A percentile compares a stretch with the other conserved stretches of the same genome.
Conservation (phyloP, 441 rosid genomes). For the Oxalis stricta region DNA sequence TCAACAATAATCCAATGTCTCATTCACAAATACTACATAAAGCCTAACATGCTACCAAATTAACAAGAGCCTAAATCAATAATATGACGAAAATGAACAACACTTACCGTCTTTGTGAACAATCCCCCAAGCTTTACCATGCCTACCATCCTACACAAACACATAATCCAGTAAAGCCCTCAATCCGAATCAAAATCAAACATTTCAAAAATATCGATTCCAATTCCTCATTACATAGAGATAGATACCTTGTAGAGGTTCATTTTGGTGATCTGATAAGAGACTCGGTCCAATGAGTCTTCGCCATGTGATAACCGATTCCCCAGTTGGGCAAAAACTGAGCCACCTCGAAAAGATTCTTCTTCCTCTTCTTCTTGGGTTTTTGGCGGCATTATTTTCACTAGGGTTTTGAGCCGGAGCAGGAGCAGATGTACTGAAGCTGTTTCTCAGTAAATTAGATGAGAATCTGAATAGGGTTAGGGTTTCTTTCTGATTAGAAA, state of each 20-base stretch:
- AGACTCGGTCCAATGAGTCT: constrained; percentile 75
- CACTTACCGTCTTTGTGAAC: constrained; percentile 73
- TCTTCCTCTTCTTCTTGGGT: constrained; percentile 63
- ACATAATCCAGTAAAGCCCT: constrained; percentile 10
- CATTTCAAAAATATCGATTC: no score
- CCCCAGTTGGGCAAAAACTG: constrained; percentile 93
- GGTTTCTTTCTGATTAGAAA: constrained; percentile 16
- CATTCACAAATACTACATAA: neutral
- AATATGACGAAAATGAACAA: neutral
- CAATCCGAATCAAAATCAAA: neutral
- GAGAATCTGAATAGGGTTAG: constrained; percentile 25
- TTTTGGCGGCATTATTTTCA: constrained; percentile 19
- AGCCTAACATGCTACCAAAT: neutral
- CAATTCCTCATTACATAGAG: no score
- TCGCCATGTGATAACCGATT: constrained; percentile 75
- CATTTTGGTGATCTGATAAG: constrained; percentile 83
- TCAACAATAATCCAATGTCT: neutral
- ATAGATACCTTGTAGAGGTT: constrained; percentile 69
- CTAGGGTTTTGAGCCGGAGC: constrained; percentile 19
- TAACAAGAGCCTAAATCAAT: neutral
- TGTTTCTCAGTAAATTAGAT: constrained; percentile 22
- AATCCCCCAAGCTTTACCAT: constrained; percentile 95
- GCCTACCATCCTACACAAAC: constrained; percentile 70
- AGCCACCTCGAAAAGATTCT: constrained; percentile 75
- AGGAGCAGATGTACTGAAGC: constrained; percentile 26